Percentiles rank a stretch among this genome's conserved stretches.
phyloP scores from a whole-genome alignment of 345 rosid genomes.

The Arabidopsis thaliana region TAIR10.1 NC_003074.8:8018001-8018500 shows the following conservation, averaged over 20 bases:
- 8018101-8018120: conserved; percentile 64
- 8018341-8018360: conserved; percentile 69
- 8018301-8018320: conserved; percentile 68
- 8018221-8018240: conserved; percentile 61
- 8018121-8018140: conserved; percentile 52
- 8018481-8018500: conserved; percentile 73
- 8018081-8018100: conserved; percentile 72
- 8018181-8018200: conserved; percentile 57
- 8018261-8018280: conserved; percentile 67
- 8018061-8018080: conserved; percentile 73
- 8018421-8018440: conserved; percentile 67
- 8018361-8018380: conserved; percentile 70
- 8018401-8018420: conserved; percentile 71
- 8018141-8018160: conserved; percentile 71
- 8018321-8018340: conserved; percentile 71
- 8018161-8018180: conserved; percentile 64
- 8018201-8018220: conserved; percentile 68
- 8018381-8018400: conserved; percentile 72
- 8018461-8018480: conserved; percentile 59
- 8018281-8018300: conserved; percentile 72
- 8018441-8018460: conserved; percentile 68
- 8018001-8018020: conserved; percentile 63
- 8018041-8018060: conserved; percentile 65
- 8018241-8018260: conserved; percentile 74
- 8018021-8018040: conserved; percentile 73